Percentiles rank a stretch among this genome's conserved stretches.
Conservation (phyloP, 1,139 yeast genomes). For the Saccharomyces hybrid region DNA sequence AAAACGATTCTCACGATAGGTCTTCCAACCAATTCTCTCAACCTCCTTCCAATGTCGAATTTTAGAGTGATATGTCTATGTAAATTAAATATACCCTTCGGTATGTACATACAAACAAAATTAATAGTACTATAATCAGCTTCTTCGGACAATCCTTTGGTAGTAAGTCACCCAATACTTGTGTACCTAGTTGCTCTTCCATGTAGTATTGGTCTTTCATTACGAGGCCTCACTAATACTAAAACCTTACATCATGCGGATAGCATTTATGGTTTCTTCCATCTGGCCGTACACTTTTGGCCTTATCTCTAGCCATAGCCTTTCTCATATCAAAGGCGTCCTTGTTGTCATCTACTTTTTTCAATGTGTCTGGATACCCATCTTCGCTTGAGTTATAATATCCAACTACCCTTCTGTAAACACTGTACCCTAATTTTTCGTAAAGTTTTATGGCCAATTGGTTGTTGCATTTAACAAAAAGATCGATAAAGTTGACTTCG, state of each 20-base stretch:
- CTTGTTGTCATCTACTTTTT: slow-evolving; percentile 48
- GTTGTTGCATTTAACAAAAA: slow-evolving; percentile 85
- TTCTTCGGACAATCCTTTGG: not conserved
- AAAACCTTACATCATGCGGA: slow-evolving; percentile 48
- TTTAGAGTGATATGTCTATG: not conserved
- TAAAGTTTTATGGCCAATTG: slow-evolving; percentile 71
- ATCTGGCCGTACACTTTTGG: slow-evolving; percentile 44
- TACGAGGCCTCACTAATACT: not conserved
- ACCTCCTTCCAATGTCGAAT: not conserved
- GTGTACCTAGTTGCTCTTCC: not conserved
- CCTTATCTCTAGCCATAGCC: slow-evolving; percentile 37
- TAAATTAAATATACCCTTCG: not conserved
- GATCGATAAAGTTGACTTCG: slow-evolving; percentile 75
- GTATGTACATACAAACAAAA: not conserved
- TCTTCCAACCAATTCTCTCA: not conserved
- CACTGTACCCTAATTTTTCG: slow-evolving; percentile 77
- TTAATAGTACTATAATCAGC: not conserved
- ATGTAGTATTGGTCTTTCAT: not conserved
- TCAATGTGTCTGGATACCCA: slow-evolving; percentile 36
- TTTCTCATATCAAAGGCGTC: slow-evolving; percentile 90
- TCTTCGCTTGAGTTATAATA: slow-evolving; percentile 51
- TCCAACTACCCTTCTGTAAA: slow-evolving; percentile 81
- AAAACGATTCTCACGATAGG: not conserved
- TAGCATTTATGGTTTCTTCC: slow-evolving; percentile 53
- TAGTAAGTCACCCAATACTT: not conserved